Base-by-base conservation (phyloP, 441 rosid genomes). In the Syzygium syzygioides region DNA sequence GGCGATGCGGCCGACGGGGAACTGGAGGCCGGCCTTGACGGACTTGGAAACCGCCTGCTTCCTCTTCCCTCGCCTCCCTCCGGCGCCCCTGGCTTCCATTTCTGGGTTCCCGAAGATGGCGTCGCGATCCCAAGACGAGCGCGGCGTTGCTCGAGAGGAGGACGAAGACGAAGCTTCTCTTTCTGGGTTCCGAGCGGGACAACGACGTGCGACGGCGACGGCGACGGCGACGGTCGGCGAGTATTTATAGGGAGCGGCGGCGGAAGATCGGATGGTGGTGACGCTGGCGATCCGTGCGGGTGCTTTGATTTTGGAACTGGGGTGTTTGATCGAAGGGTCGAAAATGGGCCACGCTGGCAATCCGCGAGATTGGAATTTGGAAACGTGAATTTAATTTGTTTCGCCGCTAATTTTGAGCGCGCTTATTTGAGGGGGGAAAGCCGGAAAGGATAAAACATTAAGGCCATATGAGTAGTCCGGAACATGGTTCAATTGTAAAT, bases 1-100 rank as follows among this genome's bases (percentile, higher is more conserved):
- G 52, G 89, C 87, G 68, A 88, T 41, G 23, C 89, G 89, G 45
- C 84, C 87, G 13, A 88, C 89, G 60, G 89, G 89, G 89, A 88
- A 85, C 54, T 88, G 89, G 87, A 88, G 89, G 19, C 87, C 89
- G 14, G 89, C 89, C 84, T 88, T 88, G 54, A 66, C 10, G 20
- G 89, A 85, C 87, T 88, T 88, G 62, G 89, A 60, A 4, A 85
- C 89, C 55, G 89, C 62, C 89, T 83, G 85, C 87, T 60, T 85
- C 87, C 87, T 50, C 62, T 52, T 85, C 19, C 83, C 66, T 15
- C 89, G 54, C 89, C 89, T 83, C 55, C 89, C 89, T 14, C 87
- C 87, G 15, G 87, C 89, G 52, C 84, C 87, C 20, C 71, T 84
- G 66, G 84, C 87, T 85, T 85, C 87, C 87, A 85, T 88, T 85